These are phyloP conservation scores for Hericium coralloides DNA, from an alignment of 768 basidiomycete genomes.

Conservation along the genomic window DNA sequence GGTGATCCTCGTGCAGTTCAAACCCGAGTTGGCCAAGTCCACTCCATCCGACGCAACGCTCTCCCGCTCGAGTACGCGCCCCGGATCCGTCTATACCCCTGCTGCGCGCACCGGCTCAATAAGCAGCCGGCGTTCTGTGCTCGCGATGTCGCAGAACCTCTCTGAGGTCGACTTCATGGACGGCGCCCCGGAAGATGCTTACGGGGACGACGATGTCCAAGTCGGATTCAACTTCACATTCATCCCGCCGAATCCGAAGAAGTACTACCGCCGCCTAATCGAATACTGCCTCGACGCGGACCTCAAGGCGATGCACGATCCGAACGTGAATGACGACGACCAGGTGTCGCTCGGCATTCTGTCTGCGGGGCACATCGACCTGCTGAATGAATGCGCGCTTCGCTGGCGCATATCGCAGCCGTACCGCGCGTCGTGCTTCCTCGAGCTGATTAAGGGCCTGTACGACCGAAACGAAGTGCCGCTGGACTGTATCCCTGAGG, in stretches of 20 bases:
- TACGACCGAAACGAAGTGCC: conserved; percentile 89
- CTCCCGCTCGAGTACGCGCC: conserved; percentile 30
- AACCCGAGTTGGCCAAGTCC: conserved; percentile 77
- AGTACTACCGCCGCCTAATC: conserved; percentile 77
- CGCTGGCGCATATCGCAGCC: conserved; percentile 84
- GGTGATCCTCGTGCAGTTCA: conserved; percentile 75
- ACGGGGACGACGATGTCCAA: conserved; percentile 60
- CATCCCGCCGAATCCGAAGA: conserved; percentile 83
- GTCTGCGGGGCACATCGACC: conserved; percentile 64
- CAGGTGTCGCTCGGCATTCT: conserved; percentile 93
- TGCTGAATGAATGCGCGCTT: conserved; percentile 81
- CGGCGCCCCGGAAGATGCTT: conserved; percentile 25
- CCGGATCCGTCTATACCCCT: conserved; percentile 42
- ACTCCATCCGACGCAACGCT: conserved; percentile 47
- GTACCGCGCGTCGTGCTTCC: conserved; percentile 70
- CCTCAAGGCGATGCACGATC: conserved; percentile 81
- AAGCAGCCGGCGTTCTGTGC: conserved; percentile 57
- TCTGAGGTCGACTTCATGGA: conserved; percentile 25
- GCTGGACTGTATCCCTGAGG: conserved; percentile 90
- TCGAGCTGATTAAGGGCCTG: conserved; percentile 78
- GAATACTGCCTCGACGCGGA: conserved; percentile 78
- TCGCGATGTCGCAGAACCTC: conserved; percentile 19
- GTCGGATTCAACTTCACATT: conserved; percentile 78
- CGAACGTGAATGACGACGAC: conserved; percentile 88
- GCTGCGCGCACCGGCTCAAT: conserved; percentile 51